Evolutionary conservation across 139 green algal genomes (phyloP), one percentile per base, ranked within the genome.

Genomic region (Mesotaenium endlicherianum): DNA sequence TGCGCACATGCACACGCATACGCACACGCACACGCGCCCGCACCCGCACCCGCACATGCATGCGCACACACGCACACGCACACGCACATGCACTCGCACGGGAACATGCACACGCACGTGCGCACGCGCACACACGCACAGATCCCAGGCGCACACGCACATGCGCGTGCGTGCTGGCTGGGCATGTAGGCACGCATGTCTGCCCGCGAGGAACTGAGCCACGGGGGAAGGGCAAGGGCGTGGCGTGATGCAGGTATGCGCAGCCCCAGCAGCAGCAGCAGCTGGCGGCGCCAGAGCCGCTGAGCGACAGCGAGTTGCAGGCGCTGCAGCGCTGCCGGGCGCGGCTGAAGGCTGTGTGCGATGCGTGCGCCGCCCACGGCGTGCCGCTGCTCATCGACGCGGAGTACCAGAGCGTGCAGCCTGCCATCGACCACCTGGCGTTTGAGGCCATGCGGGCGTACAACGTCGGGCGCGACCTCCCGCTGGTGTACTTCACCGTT

Each of bases 401-500:
- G 0, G 81, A 87, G 76, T 77, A 87, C 16, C 43, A 53, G 75
- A 60, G 31, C 1, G 76, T 87, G 36, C 39, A 87, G 40, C 81
- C 81, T 0, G 81, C 81, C 8, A 87, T 87, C 39, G 81, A 87
- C 41, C 43, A 87, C 49, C 14, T 87, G 1, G 75, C 76, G 16
- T 83, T 64, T 44, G 81, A 50, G 8, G 26, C 34, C 8, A 40
- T 55, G 34, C n/a, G 77, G 36, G 76, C 87, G 64, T 86, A 72
- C 53, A 87, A 87, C 11, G 16, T 20, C 31, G 26, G 43, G 69
- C 34, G 39, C 30, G 38, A 83, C 14, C 31, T 82, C 31, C 80
- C 81, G 20, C 81, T 82, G 38, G 81, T 87, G 36, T 77, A 86
- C 41, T 53, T 26, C 45, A 87, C 81, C 5, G 75, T 87, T 8